phyloP scores from a whole-genome alignment of 495 filamentous ascomycete genomes.

The Sabuloglossum arenarium region DNA sequence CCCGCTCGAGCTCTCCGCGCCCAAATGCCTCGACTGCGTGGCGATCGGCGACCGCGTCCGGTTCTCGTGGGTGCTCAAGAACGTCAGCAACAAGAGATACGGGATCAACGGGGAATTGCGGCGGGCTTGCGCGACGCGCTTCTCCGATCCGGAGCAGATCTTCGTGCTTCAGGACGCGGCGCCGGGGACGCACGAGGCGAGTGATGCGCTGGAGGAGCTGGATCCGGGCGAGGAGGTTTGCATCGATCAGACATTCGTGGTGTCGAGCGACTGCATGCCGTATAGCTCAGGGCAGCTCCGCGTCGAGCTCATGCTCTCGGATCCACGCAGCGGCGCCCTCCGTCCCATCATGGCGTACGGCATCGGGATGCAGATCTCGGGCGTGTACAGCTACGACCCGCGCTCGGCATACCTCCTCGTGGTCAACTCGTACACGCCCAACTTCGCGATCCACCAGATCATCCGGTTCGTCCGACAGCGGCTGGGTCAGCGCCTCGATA shows the following conservation, averaged over 20 bases:
- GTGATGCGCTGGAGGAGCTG: neutral
- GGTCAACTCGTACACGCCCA: constrained; percentile 8
- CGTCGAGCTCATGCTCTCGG: neutral
- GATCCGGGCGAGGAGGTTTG: neutral
- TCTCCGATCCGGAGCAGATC: neutral
- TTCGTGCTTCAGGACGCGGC: neutral
- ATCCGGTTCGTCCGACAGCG: constrained; percentile 5
- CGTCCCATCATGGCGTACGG: neutral
- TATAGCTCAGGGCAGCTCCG: neutral
- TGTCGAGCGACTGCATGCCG: neutral
- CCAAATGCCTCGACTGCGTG: constrained; percentile 8
- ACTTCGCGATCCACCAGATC: constrained; percentile 9
- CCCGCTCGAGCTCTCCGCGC: constrained; percentile 4
- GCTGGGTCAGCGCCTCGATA: neutral
- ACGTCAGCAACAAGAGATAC: constrained; percentile 7
- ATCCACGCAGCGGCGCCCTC: neutral
- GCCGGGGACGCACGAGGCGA: neutral
- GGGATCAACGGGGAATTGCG: neutral
- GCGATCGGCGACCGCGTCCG: constrained; percentile 6
- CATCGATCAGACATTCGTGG: neutral
- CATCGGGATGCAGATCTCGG: neutral
- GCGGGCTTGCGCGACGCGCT: neutral
- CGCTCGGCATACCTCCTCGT: constrained; percentile 6
- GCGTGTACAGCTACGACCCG: neutral
- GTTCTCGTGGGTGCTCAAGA: constrained; percentile 7